These are phyloP conservation scores for Parafenestella ontariensis DNA, from an alignment of 2,329 filamentous ascomycete species.

Conservation along the genomic window DNA sequence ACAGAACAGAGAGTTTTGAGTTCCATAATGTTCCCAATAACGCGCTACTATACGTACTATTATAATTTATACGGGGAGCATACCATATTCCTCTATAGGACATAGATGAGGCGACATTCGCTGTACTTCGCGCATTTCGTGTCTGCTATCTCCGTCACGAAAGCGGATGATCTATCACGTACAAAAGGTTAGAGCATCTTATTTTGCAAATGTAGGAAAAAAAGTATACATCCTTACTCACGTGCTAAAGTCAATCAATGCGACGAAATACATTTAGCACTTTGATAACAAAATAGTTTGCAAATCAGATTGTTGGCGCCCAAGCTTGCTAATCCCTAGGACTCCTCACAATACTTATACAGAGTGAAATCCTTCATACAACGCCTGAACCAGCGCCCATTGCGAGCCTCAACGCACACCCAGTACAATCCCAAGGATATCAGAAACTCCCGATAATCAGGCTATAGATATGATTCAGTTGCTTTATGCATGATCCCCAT, in stretches of 20 bases:
- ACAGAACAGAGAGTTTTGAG: no score
- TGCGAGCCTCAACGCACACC: not conserved
- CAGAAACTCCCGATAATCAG: not conserved
- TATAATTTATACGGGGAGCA: no score
- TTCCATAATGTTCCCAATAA: not conserved
- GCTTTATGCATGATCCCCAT: constrained; percentile 35
- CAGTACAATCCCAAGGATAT: not conserved
- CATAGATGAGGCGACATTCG: not conserved
- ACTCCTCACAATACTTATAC: not conserved
- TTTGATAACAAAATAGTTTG: not conserved
- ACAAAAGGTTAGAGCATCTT: no score
- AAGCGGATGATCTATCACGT: not conserved
- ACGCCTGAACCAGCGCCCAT: not conserved
- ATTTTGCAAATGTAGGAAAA: no score
- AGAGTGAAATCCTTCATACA: not conserved
- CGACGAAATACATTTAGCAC: not conserved
- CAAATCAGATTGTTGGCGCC: not conserved
- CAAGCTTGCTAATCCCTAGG: not conserved
- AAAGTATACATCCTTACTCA: no score
- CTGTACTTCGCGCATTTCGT: not conserved
- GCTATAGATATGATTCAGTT: not conserved
- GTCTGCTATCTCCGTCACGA: not conserved
- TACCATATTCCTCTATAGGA: not conserved
- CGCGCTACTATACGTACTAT: not conserved
- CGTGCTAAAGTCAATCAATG: not conserved